Percentiles rank a stretch among this genome's conserved stretches.
phyloP scores from a whole-genome alignment of 2,329 filamentous ascomycete genomes.

The Neospermospora avenae region DNA sequence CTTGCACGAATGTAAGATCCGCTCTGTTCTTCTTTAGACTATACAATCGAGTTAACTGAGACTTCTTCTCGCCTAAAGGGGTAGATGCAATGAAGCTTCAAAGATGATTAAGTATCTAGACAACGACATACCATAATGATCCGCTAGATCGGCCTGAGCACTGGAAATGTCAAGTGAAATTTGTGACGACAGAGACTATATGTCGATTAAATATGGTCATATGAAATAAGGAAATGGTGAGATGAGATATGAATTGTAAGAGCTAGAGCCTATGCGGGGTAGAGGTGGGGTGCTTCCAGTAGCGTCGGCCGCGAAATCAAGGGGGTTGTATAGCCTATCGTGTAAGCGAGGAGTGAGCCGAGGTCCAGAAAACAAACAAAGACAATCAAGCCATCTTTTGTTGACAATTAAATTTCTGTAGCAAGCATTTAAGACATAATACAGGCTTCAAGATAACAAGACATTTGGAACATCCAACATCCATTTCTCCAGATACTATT shows the following conservation, averaged over 20 bases:
- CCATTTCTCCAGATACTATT: background rate
- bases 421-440: too few species aligned
- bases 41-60: background rate
- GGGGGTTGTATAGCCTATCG: background rate
- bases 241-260: background rate
- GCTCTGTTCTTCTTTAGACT: background rate
- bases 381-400: background rate
- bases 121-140: background rate
- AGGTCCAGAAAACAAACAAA: background rate
- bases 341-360: background rate
- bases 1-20: background rate
- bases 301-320: background rate
- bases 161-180: background rate
- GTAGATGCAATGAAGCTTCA: background rate
- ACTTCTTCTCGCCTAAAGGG: too few species aligned
- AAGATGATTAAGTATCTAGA: background rate
- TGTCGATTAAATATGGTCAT: background rate
- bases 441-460: background rate
- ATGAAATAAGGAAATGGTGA: background rate
- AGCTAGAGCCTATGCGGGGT: background rate
- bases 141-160: background rate
- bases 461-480: background rate
- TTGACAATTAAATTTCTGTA: too few species aligned
- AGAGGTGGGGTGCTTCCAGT: background rate
- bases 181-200: background rate